Conservation (phyloP, 106 monocot species). For the Platanthera guangdongensis region DNA sequence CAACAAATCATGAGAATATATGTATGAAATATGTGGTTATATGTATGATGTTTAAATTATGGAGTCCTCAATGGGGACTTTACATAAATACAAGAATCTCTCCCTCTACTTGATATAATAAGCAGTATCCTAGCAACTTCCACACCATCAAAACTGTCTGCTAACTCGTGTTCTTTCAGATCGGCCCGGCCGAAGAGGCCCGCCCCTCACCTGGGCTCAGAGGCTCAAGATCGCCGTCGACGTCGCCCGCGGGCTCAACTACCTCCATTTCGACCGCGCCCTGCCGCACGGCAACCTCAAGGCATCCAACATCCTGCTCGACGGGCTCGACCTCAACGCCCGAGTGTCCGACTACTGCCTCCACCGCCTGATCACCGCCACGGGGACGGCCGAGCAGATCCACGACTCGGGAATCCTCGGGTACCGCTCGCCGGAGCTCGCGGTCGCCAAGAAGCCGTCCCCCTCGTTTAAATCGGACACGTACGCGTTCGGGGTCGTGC, state of each 20-base stretch:
- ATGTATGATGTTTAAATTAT: too few relatives aligned
- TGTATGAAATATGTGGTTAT: too few relatives aligned
- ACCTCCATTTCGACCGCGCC: slow-evolving; percentile 90
- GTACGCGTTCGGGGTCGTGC: slow-evolving; percentile 76
- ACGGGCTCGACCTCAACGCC: slow-evolving; percentile 85
- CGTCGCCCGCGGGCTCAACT: slow-evolving; percentile 87
- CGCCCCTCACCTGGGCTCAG: slow-evolving; percentile 81
- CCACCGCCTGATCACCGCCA: slow-evolving; percentile 91
- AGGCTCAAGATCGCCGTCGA: slow-evolving; percentile 86
- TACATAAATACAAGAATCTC: too few relatives aligned
- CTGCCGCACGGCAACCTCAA: slow-evolving; percentile 94
- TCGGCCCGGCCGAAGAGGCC: slow-evolving; percentile 83
- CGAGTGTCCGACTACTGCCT: slow-evolving; percentile 90
- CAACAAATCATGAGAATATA: too few relatives aligned
- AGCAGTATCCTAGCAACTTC: too few relatives aligned
- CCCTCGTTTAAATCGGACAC: slow-evolving; percentile 87
- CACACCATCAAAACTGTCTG: too few relatives aligned
- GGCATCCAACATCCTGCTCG: slow-evolving; percentile 76
- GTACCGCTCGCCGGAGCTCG: slow-evolving; percentile 84
- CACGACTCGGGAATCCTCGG: slow-evolving; percentile 65
- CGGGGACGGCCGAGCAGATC: slow-evolving; percentile 69
- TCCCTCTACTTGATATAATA: too few relatives aligned
- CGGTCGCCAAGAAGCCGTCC: slow-evolving; percentile 65
- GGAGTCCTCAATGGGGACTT: too few relatives aligned
- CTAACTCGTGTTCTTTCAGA: slow-evolving; percentile 28